Conservation (phyloP, 352 stramenopile genomes). For the Phytopythium delawarense region DNA sequence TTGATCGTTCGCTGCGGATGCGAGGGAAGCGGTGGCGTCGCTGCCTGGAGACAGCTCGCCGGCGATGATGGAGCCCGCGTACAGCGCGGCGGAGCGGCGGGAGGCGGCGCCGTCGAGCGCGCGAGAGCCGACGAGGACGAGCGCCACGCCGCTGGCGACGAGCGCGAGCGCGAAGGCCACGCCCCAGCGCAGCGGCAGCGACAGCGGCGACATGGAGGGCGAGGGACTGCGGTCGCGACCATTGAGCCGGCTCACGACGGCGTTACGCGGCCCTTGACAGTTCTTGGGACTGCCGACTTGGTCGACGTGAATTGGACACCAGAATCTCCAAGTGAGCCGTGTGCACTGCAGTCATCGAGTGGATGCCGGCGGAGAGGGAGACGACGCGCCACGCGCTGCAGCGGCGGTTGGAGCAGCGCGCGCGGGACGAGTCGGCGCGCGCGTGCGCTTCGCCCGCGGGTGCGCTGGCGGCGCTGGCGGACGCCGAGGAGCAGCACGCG, state of each 20-base stretch:
- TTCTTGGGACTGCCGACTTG: too few relatives aligned
- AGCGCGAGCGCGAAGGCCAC: conserved; percentile 17
- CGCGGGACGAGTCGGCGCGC: background rate
- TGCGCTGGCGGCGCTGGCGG: background rate
- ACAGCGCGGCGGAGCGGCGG: conserved; percentile 10
- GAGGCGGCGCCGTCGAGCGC: conserved; percentile 10
- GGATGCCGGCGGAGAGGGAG: too few relatives aligned
- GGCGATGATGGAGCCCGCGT: conserved; percentile 13
- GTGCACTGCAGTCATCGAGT: too few relatives aligned
- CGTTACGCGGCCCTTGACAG: background rate
- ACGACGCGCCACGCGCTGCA: too few relatives aligned
- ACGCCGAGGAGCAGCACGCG: conserved; percentile 46
- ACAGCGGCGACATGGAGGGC: conserved; percentile 7
- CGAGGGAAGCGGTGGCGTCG: background rate
- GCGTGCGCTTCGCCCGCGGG: background rate
- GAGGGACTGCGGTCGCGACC: background rate
- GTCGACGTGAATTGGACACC: too few relatives aligned
- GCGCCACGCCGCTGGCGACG: conserved; percentile 13
- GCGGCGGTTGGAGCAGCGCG: background rate
- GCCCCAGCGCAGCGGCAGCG: conserved; percentile 14
- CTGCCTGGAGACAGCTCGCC: too few relatives aligned
- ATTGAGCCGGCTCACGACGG: background rate
- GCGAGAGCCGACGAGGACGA: conserved; percentile 23
- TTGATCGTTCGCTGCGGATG: background rate
- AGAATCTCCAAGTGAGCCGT: too few relatives aligned